A percentile compares a stretch with the other conserved stretches of the same genome.
These are phyloP conservation scores for Daldinia decipiens DNA, from an alignment of 495 filamentous ascomycete genomes.

Conservation along the genomic window DNA sequence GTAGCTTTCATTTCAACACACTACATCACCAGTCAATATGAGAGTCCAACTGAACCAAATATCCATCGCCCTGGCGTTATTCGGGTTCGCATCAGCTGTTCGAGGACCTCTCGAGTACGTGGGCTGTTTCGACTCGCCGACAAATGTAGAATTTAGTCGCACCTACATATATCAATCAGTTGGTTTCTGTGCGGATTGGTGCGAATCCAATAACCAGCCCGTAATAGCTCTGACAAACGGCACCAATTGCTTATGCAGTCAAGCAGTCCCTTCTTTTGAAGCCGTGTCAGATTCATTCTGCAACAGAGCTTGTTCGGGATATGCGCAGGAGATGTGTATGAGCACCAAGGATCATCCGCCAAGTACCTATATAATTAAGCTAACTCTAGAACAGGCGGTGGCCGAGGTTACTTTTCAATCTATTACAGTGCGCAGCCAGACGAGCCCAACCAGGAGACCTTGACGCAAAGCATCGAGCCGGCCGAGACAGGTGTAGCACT, in stretches of 20 bases:
- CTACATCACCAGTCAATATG: constrained; percentile 16
- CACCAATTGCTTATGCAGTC: constrained; percentile 30
- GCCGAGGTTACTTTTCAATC: constrained; percentile 30
- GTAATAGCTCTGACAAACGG: constrained; percentile 26
- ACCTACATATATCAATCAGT: constrained; percentile 18
- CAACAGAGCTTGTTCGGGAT: constrained; percentile 22
- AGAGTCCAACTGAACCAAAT: background rate
- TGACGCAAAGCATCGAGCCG: constrained; percentile 9
- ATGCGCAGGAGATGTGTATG: constrained; percentile 23
- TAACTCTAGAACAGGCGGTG: constrained; percentile 27
- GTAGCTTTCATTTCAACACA: background rate
- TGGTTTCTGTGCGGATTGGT: constrained; percentile 5
- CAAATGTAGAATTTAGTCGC: constrained; percentile 1
- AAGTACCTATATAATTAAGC: background rate
- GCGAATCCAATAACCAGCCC: background rate
- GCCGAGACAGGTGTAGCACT: background rate
- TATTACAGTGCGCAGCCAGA: background rate
- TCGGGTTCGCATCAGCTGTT: constrained; percentile 3
- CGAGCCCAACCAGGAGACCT: background rate
- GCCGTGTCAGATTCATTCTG: constrained; percentile 20
- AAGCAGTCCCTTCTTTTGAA: background rate
- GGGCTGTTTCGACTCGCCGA: constrained; percentile 23
- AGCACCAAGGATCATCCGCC: too few relatives aligned
- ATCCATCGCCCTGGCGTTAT: constrained; percentile 1
- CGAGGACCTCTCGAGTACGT: constrained; percentile 4